phyloP scores from a whole-genome alignment of 148 eudicot genomes.

The Arbutus unedo region DNA sequence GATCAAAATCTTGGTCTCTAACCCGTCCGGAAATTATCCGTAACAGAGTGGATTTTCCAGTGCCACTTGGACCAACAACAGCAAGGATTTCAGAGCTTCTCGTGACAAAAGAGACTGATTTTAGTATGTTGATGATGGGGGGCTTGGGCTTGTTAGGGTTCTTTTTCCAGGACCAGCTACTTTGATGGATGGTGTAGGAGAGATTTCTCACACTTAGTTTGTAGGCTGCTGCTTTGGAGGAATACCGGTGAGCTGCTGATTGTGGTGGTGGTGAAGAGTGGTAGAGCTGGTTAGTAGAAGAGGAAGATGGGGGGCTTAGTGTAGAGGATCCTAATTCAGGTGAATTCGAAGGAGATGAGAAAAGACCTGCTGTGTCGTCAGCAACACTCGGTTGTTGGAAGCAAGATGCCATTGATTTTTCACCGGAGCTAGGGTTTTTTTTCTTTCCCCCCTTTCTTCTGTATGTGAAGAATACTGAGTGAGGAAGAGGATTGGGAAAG shows the following conservation, averaged over 20 bases:
- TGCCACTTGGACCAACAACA: conserved; percentile 92
- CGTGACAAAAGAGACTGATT: conserved; percentile 64
- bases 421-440: background rate
- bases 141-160: conserved; percentile 32
- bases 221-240: conserved; percentile 25
- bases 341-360: conserved; percentile 47
- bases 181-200: conserved; percentile 62
- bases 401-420: conserved; percentile 46
- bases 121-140: conserved; percentile 44
- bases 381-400: conserved; percentile 40
- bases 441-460: background rate
- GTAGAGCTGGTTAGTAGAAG: conserved; percentile 40
- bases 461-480: background rate
- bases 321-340: conserved; percentile 39
- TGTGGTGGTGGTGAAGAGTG: conserved; percentile 53
- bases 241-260: conserved; percentile 18
- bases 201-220: conserved; percentile 53
- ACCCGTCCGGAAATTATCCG: conserved; percentile 69
- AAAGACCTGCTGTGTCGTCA: conserved; percentile 66
- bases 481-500: background rate
- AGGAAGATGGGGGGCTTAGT: conserved; percentile 60
- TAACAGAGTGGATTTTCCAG: conserved; percentile 80
- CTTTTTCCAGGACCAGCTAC: conserved; percentile 25
- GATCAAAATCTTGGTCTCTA: conserved; percentile 42
- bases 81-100: conserved; percentile 69